These are phyloP conservation scores for Lomentospora prolificans DNA, from an alignment of 2,329 filamentous ascomycete species.

Conservation along the genomic window DNA sequence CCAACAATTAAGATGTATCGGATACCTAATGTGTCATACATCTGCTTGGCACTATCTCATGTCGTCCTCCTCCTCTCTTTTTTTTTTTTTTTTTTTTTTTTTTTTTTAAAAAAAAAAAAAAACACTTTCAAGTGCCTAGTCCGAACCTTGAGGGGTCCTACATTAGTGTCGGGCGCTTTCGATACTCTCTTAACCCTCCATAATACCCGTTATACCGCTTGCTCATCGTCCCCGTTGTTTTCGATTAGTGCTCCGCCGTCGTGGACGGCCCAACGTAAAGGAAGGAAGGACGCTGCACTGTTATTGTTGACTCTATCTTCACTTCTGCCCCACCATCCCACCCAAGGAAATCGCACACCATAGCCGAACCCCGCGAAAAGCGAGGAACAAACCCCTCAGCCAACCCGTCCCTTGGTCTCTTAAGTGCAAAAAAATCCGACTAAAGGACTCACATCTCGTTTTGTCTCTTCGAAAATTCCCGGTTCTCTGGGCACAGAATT, in stretches of 20 bases:
- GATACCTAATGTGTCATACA: neutral
- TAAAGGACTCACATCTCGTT: neutral
- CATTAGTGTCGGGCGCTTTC: too few relatives aligned
- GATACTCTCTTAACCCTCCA: too few relatives aligned
- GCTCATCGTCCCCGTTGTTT: too few relatives aligned
- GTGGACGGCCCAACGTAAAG: neutral
- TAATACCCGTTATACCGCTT: too few relatives aligned
- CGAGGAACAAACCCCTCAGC: slow-evolving; percentile 6
- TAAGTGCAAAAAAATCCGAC: neutral
- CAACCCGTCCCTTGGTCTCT: neutral
- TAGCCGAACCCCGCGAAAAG: slow-evolving; percentile 8
- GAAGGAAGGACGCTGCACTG: neutral
- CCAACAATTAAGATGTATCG: neutral
- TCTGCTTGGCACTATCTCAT: neutral
- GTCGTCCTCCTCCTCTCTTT: too few relatives aligned
- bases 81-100: too few relatives aligned
- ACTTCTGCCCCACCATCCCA: slow-evolving; percentile 7
- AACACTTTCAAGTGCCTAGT: too few relatives aligned
- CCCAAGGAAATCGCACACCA: slow-evolving; percentile 3
- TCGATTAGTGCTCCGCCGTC: too few relatives aligned
- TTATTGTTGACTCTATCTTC: neutral
- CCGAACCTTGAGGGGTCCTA: too few relatives aligned
- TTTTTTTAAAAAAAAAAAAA: too few relatives aligned
- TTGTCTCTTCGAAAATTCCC: neutral
- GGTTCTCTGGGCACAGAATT: neutral